Conservation (phyloP, 768 basidiomycete genomes). For the Agaricus blazei region DNA sequence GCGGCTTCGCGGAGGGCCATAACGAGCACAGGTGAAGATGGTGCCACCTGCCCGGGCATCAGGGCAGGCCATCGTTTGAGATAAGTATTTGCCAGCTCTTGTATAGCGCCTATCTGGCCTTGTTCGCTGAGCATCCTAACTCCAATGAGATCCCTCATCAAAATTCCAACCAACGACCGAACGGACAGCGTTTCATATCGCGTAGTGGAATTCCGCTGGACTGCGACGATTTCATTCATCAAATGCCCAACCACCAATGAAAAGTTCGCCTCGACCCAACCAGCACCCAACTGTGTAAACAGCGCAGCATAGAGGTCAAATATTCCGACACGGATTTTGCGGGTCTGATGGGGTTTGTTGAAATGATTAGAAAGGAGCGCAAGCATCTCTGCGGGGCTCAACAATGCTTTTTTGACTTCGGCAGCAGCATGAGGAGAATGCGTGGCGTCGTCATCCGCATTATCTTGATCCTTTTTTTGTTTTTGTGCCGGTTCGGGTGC, state of each 20-base stretch:
- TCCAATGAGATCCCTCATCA: conserved; percentile 84
- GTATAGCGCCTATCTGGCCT: conserved; percentile 87
- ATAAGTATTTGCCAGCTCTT: conserved; percentile 77
- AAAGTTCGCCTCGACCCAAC: conserved; percentile 82
- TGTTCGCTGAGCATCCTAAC: conserved; percentile 89
- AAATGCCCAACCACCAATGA: conserved; percentile 74
- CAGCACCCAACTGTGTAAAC: conserved; percentile 66
- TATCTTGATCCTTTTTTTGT: conserved; percentile 56
- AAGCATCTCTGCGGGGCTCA: conserved; percentile 78
- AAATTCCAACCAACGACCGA: conserved; percentile 66
- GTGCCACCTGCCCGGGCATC: conserved; percentile 79
- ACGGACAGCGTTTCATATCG: conserved; percentile 74
- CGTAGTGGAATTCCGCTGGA: conserved; percentile 44
- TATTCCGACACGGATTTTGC: conserved; percentile 76
- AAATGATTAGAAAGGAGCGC: conserved; percentile 72
- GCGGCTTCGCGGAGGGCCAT: conserved; percentile 81
- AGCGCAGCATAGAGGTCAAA: conserved; percentile 85
- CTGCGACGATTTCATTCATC: conserved; percentile 69
- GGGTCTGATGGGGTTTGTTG: conserved; percentile 65
- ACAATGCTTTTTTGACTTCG: conserved; percentile 61
- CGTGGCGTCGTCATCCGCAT: conserved; percentile 50
- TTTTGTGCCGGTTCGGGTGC: conserved; percentile 48
- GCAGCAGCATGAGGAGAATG: conserved; percentile 39
- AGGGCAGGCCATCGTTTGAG: conserved; percentile 91
- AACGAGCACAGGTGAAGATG: conserved; percentile 60